A percentile compares a stretch with the other conserved stretches of the same genome.
phyloP scores from a whole-genome alignment of 352 stramenopile genomes.

The Globisporangium parvum region DNA sequence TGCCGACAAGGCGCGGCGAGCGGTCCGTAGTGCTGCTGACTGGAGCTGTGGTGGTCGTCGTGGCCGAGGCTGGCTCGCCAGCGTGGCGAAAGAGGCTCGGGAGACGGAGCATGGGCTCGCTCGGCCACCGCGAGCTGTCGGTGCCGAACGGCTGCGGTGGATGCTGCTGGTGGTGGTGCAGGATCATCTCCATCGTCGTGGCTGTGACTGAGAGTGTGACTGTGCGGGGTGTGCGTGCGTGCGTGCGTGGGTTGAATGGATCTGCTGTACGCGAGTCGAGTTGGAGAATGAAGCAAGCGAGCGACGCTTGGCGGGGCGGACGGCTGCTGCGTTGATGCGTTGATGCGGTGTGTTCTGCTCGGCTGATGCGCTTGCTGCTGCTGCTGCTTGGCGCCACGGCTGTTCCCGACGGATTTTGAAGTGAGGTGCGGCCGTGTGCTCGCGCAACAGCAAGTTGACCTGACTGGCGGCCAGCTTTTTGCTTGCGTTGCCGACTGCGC shows the following conservation, averaged over 20 bases:
- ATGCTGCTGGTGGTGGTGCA: constrained; percentile 30
- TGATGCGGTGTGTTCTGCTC: neutral
- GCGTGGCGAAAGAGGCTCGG: constrained; percentile 43
- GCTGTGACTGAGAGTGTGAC: too few species aligned
- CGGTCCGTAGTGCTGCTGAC: constrained; percentile 15
- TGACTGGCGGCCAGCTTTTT: constrained; percentile 1
- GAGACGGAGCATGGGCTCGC: constrained; percentile 30
- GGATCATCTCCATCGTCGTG: constrained; percentile 51
- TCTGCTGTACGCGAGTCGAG: constrained; percentile 9
- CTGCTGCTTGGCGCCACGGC: constrained; percentile 4
- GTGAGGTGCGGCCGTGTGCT: neutral
- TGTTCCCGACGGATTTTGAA: neutral
- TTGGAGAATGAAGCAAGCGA: constrained; percentile 7
- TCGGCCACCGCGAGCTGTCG: constrained; percentile 23
- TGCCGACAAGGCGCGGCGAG: constrained; percentile 50
- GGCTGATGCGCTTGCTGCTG: neutral
- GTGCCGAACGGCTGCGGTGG: constrained; percentile 22
- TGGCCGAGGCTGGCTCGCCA: constrained; percentile 1
- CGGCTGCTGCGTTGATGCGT: neutral
- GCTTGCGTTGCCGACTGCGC: neutral
- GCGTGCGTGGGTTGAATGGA: neutral
- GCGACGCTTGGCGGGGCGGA: constrained; percentile 6
- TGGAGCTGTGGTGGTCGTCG: neutral
- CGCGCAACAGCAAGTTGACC: neutral
- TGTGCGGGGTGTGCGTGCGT: too few species aligned